A percentile compares a stretch with the other conserved stretches of the same genome.
These are phyloP conservation scores for Holtermanniella nyarrowii DNA, from an alignment of 768 basidiomycete genomes.

Conservation along the genomic window DNA sequence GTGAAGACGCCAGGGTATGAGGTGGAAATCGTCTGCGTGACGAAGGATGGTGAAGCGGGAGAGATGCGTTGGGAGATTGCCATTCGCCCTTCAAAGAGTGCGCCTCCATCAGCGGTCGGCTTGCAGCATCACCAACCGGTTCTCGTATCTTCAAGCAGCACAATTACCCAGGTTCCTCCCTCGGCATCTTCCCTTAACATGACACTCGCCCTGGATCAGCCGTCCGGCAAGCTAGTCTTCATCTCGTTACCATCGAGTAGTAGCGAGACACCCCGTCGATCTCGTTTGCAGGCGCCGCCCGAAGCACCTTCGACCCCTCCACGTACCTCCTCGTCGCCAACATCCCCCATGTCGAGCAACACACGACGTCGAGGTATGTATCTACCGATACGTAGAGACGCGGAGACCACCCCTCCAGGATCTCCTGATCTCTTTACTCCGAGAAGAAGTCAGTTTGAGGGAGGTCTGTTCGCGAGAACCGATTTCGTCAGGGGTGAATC, in stretches of 20 bases:
- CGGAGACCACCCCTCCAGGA: not conserved
- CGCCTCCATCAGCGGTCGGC: not conserved
- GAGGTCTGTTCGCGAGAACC: conserved; percentile 13
- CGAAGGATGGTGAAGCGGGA: not conserved
- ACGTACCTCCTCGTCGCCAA: not conserved
- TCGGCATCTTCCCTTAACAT: conserved; percentile 30
- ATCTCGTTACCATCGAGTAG: conserved; percentile 23
- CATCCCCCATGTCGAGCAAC: not conserved
- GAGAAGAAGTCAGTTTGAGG: conserved; percentile 11
- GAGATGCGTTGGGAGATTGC: conserved; percentile 58
- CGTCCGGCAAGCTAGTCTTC: conserved; percentile 34
- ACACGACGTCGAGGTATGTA: not conserved
- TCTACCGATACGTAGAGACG: not conserved
- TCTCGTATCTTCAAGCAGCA: not conserved
- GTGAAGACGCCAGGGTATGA: conserved; percentile 5
- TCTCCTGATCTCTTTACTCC: conserved; percentile 10
- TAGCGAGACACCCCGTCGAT: conserved; percentile 14
- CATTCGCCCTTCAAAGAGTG: conserved; percentile 9
- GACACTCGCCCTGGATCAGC: conserved; percentile 26
- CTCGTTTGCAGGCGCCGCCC: not conserved
- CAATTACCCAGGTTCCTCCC: conserved; percentile 11
- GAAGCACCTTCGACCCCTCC: not conserved
- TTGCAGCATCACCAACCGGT: not conserved
- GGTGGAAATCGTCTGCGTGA: conserved; percentile 13
- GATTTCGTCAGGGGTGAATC: not conserved